Base-by-base conservation (phyloP, 2,329 filamentous ascomycete species). In the Sclerotinia trifoliorum region DNA sequence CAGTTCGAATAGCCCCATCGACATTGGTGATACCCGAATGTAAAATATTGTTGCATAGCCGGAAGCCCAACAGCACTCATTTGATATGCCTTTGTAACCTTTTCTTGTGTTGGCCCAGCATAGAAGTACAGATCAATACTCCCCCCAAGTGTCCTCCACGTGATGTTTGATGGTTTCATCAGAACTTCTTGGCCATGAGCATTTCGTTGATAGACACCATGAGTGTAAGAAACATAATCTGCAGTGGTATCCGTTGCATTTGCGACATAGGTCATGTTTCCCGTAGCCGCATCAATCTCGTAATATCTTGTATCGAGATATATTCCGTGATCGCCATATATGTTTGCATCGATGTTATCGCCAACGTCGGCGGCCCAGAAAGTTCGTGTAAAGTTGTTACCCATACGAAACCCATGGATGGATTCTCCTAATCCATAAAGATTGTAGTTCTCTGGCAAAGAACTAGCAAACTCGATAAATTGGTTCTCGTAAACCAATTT, bases 251-350 rank as follows among this genome's bases (percentile, higher is more conserved):
- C 81, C 0, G 84, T 82, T 17, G 86, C 81, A 69, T 87, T 81
- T 60, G 83, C 83, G 19, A 85, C 80, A 32, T 89, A 85, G 1
- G 80, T 82, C 60, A 85, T 79, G 44, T 80, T 78, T 5, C 83
- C 83, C 5, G 81, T 80, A 1, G 79, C 76, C 1, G 78, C 69
- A 61, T 84, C 80, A 15, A 84, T 80, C 71, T 88, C 83, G 73
- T 88, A 92, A 78, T 93, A 94, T 68, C 90, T 84, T 1, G 90
- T 94, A 71, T 94, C 92, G 5, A 94, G 81, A 75, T 94, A 95
- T 75, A 94, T 87, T 0, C 92, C 89, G 73, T 95, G 92, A 52
- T 82, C 84, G 8, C 92, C 91, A 74, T 95, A 95, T 7, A 81
- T 77, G 52, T 82, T 80, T 24, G 78, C 77, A 66, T 88, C 87